These are phyloP conservation scores for Barbarea vulgaris DNA, from an alignment of 345 rosid genomes.

Conservation along the genomic window DNA sequence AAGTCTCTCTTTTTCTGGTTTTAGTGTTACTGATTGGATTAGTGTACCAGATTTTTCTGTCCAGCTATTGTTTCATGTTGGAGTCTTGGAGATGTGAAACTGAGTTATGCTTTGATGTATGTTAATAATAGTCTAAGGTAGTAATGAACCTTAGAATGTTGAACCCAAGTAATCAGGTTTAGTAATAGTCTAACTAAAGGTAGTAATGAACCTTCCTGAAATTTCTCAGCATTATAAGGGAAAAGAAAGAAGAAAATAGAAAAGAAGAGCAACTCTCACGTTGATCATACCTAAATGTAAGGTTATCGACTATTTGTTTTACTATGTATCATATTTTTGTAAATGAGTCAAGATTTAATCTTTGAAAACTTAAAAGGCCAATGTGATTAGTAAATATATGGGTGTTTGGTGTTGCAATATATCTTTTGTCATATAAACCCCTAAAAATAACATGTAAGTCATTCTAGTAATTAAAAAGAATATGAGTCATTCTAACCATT, in stretches of 20 bases:
- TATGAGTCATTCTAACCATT: too few relatives aligned
- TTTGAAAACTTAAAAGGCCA: too few relatives aligned
- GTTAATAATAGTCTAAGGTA: too few relatives aligned
- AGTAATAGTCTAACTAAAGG: conserved; percentile 8
- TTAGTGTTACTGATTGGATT: neutral
- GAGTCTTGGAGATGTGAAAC: neutral
- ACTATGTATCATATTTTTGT: neutral
- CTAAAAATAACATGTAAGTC: too few relatives aligned
- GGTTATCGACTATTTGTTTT: conserved; percentile 28
- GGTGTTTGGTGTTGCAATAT: too few relatives aligned
- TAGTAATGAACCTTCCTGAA: conserved; percentile 41
- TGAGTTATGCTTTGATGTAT: neutral
- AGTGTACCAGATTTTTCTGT: neutral
- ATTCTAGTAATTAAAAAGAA: too few relatives aligned
- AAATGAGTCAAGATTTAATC: too few relatives aligned
- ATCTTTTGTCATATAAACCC: too few relatives aligned
- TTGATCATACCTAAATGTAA: conserved; percentile 49
- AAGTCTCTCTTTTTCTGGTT: neutral
- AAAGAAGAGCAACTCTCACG: conserved; percentile 46
- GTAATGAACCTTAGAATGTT: too few relatives aligned
- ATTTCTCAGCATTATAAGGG: conserved; percentile 55
- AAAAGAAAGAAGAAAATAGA: conserved; percentile 45
- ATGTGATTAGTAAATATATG: too few relatives aligned
- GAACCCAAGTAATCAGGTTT: neutral
- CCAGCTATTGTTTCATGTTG: too few relatives aligned